Base-by-base conservation (phyloP, 176 grass and related monocot species). In the Otatea glauca region DNA sequence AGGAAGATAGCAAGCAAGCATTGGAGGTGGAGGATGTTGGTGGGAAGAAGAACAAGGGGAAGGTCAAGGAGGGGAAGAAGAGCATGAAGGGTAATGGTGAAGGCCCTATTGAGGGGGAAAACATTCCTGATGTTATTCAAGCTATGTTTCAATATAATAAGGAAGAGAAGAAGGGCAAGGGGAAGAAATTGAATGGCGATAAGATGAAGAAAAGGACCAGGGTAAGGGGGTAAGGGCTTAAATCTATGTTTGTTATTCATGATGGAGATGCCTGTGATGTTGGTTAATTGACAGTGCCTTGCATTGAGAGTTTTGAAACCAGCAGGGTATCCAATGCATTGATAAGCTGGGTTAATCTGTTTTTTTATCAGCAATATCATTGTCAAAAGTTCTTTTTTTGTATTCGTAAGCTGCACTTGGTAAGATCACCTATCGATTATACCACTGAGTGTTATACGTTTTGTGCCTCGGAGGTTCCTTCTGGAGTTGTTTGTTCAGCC, bases 201-300 rank as follows among this genome's bases (percentile, higher is more conserved):
- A 87, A 88, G 80, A 41, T 51, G 71, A 89, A 94, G 83, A 88
- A 53, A 43, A 87, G 61, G 70, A 76, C 37, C 74, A 86, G 68
- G 50, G 79, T 77, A 32, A 86, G 29, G 69, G 82, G 29, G 79
- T 77, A 32, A 86, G 29, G 69, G 82, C 60, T 34, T 90, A 79
- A 84, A 13, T 68, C 83, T 79, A 17, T 13, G 23, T 15, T 65
- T 60, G 45, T 9, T 70, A 32, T 69, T 70, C n/a, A 7, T 80
- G 41, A 1, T 17, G 6, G 78, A 86, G 64, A 20, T 63, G 63
- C 43, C 44, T 68, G 54, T 55, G 49, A 45, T 23, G 60, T 61
- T 34, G 4, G 1, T 43, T 12, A 23, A 82, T 71, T 15, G n/a
- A n/a, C 11, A 20, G 13, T 78, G 50, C 48, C 25, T 70, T 47